phyloP scores from a whole-genome alignment of 2,329 filamentous ascomycete species.

The Furcasterigmium sp. region DNA sequence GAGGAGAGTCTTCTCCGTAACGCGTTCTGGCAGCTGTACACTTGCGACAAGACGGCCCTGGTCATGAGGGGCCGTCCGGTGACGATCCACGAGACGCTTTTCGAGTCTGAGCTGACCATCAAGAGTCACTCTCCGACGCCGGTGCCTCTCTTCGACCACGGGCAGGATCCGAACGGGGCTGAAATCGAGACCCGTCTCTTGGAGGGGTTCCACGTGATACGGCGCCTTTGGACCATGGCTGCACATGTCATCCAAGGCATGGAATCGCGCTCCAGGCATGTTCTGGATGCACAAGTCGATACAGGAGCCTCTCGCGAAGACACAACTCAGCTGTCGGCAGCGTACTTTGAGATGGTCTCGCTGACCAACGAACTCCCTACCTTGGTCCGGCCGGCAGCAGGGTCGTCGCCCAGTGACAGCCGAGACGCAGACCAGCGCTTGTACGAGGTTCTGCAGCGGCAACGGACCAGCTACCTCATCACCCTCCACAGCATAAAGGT shows the following conservation, averaged over 20 bases:
- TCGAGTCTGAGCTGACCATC: constrained; percentile 30
- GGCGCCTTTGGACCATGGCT: constrained; percentile 18
- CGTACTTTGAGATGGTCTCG: constrained; percentile 2
- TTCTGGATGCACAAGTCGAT: no score
- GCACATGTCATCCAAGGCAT: background rate
- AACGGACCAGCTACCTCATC: constrained; percentile 2
- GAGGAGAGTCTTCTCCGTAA: constrained; percentile 31
- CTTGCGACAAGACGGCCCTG: constrained; percentile 32
- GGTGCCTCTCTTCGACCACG: background rate
- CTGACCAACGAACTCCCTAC: background rate
- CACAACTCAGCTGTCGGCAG: background rate
- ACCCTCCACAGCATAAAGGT: constrained; percentile 4
- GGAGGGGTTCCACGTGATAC: constrained; percentile 34
- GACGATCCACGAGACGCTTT: constrained; percentile 37
- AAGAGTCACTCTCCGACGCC: background rate
- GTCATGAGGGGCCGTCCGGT: constrained; percentile 35
- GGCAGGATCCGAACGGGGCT: constrained; percentile 11
- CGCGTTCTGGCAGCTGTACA: constrained; percentile 34
- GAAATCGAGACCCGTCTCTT: background rate
- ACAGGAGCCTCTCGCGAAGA: background rate
- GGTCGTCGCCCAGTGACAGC: background rate
- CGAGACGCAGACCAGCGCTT: background rate
- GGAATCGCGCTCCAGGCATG: background rate
- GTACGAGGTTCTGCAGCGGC: background rate
- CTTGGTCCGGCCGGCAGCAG: background rate